These are phyloP conservation scores for Curvularia hawaiiensis DNA, from an alignment of 2,329 filamentous ascomycete genomes.

Conservation along the genomic window DNA sequence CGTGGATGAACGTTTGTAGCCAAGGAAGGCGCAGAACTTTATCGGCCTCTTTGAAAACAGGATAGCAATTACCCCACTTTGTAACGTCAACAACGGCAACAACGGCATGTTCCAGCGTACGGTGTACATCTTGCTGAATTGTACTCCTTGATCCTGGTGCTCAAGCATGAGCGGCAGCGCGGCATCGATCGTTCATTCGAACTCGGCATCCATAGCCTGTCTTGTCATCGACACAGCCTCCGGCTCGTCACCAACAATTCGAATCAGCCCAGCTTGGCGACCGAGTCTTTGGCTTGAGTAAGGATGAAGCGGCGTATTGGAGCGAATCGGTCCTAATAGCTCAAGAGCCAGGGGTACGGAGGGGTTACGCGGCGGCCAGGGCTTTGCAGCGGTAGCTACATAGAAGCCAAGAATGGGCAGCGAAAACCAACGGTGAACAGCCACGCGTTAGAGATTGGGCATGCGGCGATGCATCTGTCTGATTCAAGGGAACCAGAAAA, in stretches of 20 bases:
- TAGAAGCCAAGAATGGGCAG: neutral
- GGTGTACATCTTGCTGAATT: neutral
- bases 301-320: neutral
- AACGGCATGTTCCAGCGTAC: neutral
- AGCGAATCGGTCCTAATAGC: neutral
- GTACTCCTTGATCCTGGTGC: neutral
- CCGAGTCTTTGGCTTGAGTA: neutral
- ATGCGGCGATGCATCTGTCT: neutral
- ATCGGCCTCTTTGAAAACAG: neutral
- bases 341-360: neutral
- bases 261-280: neutral
- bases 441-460: neutral
- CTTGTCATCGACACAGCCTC: slow-evolving; percentile 13
- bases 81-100: neutral
- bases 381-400: neutral
- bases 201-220: slow-evolving; percentile 3
- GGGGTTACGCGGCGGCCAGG: slow-evolving; percentile 7
- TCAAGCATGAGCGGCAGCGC: slow-evolving; percentile 7
- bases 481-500: neutral
- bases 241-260: neutral
- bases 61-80: slow-evolving; percentile 1
- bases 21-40: neutral
- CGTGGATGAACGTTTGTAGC: neutral
- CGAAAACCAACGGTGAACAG: neutral
- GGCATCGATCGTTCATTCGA: slow-evolving; percentile 8